These are phyloP conservation scores for Climacium dendroides DNA, from an alignment of 225 moss, liverwort and hornwort genomes.

Conservation along the genomic window DNA sequence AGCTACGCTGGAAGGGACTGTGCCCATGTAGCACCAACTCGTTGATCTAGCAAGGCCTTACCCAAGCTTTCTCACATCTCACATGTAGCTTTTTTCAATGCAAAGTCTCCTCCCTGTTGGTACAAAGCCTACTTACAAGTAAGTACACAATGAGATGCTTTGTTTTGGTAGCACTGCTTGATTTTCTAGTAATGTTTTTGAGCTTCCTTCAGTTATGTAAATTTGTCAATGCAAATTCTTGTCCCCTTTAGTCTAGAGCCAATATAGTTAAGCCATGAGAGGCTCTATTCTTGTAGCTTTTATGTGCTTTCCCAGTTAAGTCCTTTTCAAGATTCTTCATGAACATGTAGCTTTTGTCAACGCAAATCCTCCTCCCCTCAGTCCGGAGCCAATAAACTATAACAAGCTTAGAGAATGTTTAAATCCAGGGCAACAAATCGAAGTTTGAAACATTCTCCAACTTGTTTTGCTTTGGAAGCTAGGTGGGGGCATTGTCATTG, in stretches of 20 bases:
- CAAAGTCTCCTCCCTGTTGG: not conserved
- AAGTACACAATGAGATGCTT: not conserved
- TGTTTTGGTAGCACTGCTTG: not conserved
- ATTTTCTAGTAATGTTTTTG: not conserved
- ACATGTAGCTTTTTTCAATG: not conserved
- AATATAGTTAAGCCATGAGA: not conserved
- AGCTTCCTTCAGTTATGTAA: not conserved
- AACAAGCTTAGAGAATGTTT: not conserved
- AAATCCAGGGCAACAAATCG: not conserved
- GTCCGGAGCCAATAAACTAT: not conserved
- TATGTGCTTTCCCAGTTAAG: fast-evolving
- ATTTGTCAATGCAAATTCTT: not conserved
- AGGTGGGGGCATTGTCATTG: not conserved
- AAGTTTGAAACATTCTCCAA: not conserved
- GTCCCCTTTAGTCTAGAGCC: not conserved
- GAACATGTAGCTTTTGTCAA: not conserved
- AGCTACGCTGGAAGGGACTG: not conserved
- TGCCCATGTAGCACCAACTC: not conserved
- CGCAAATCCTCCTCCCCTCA: not conserved
- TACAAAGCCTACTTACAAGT: not conserved
- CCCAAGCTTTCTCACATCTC: too few species aligned
- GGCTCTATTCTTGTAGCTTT: not conserved
- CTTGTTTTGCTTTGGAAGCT: not conserved
- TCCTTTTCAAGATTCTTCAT: not conserved
- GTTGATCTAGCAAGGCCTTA: not conserved